Conservation (phyloP, 805 yeast genomes). For the Candida caryicola region DNA sequence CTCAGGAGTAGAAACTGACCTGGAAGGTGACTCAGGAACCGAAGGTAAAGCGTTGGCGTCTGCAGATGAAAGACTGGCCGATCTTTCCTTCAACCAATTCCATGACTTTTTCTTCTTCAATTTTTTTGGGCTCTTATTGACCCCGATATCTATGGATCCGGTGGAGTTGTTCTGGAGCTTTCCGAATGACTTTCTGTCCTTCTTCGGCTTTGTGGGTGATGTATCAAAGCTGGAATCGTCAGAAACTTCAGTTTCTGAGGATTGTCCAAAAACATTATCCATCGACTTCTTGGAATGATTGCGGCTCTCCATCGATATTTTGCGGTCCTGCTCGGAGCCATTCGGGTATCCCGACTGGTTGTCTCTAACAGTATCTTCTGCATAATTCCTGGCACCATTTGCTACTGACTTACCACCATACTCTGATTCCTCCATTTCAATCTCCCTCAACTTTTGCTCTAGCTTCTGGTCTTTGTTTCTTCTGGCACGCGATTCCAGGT, state of each 20-base stretch:
- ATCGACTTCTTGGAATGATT: slow-evolving; percentile 5
- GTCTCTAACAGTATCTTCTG: neutral
- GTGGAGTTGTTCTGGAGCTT: slow-evolving; percentile 9
- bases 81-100: slow-evolving; percentile 39
- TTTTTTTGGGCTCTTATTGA: slow-evolving; percentile 14
- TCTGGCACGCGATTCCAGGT: neutral
- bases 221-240: slow-evolving; percentile 11
- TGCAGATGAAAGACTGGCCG: slow-evolving; percentile 28
- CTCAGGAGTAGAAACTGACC: slow-evolving; percentile 43
- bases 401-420: neutral
- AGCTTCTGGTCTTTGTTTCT: neutral
- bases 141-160: slow-evolving; percentile 2
- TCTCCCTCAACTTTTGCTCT: slow-evolving; percentile 2
- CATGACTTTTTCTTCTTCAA: slow-evolving; percentile 39
- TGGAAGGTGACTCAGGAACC: slow-evolving; percentile 18
- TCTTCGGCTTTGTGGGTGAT: slow-evolving; percentile 11
- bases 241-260: slow-evolving; percentile 7
- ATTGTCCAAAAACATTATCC: slow-evolving; percentile 6
- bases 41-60: slow-evolving; percentile 23
- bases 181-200: slow-evolving; percentile 14
- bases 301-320: slow-evolving; percentile 2
- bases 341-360: neutral
- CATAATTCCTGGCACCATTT: neutral
- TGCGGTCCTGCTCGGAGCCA: neutral
- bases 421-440: slow-evolving; percentile 3